Percentiles rank a stretch among this genome's conserved stretches.
These are phyloP conservation scores for Prunus mongolica DNA, from an alignment of 306 rosid species.

Conservation along the genomic window DNA sequence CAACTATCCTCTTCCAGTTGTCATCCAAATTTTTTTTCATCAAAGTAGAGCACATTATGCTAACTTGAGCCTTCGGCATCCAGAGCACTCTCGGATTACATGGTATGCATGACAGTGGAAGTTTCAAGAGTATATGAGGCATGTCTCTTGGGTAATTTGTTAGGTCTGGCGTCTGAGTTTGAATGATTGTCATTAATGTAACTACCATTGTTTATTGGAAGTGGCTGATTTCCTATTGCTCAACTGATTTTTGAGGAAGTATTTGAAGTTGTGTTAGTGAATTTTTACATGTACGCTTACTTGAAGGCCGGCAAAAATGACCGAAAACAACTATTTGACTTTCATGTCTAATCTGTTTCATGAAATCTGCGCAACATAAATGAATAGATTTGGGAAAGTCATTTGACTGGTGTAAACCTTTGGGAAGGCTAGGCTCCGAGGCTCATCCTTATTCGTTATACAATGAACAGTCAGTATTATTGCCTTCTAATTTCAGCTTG, in stretches of 20 bases:
- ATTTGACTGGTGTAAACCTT: background rate
- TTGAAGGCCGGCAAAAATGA: background rate
- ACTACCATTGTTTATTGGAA: background rate
- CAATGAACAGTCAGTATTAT: too few relatives aligned
- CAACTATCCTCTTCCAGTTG: background rate
- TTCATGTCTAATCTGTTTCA: background rate
- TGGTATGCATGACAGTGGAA: slow-evolving; percentile 10
- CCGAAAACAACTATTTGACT: background rate
- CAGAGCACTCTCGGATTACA: slow-evolving; percentile 17
- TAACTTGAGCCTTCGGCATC: background rate
- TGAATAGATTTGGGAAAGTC: background rate
- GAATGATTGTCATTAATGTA: background rate
- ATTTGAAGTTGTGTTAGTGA: slow-evolving; percentile 9
- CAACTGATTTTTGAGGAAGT: slow-evolving; percentile 6
- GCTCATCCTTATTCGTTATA: too few relatives aligned
- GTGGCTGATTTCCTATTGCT: slow-evolving; percentile 18
- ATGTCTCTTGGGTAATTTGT: slow-evolving; percentile 6
- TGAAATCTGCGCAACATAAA: background rate
- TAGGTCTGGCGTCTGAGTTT: background rate
- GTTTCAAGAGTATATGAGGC: slow-evolving; percentile 22
- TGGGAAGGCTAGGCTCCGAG: too few relatives aligned
- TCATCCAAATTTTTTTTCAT: background rate
- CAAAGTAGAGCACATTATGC: too few relatives aligned
- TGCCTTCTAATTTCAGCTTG: background rate
- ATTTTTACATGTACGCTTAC: background rate